These are phyloP conservation scores for Globisporangium paddicum DNA, from an alignment of 352 stramenopile species.

Conservation along the genomic window DNA sequence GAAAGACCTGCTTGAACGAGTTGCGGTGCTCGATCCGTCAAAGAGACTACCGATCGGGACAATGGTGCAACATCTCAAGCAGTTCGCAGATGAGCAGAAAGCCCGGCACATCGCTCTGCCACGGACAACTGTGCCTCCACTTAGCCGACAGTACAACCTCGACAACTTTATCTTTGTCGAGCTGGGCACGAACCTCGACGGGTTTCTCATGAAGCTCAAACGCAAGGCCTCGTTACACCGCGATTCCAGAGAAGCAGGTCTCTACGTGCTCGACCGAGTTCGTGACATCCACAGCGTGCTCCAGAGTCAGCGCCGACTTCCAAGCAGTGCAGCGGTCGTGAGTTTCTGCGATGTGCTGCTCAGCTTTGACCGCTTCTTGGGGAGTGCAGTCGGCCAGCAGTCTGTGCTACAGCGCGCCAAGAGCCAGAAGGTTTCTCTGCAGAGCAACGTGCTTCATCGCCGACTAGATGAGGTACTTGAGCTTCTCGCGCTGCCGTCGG, in stretches of 20 bases:
- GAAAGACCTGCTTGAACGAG: background rate
- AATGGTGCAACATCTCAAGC: background rate
- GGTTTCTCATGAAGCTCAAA: background rate
- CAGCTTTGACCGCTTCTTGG: background rate
- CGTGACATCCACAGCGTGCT: background rate
- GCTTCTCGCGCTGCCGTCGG: background rate
- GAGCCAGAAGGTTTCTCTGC: background rate
- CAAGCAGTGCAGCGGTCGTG: background rate
- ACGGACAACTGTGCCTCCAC: background rate
- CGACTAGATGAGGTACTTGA: background rate
- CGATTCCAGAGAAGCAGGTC: background rate
- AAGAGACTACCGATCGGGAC: background rate
- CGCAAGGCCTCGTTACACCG: background rate
- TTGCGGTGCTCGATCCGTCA: background rate
- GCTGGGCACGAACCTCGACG: background rate
- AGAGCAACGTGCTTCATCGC: background rate
- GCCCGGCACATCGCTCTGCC: background rate
- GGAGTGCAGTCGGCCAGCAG: background rate
- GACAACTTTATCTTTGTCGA: background rate
- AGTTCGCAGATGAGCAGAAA: constrained; percentile 1
- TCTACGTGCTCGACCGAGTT: background rate
- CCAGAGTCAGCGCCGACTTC: background rate
- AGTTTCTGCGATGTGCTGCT: constrained; percentile 1
- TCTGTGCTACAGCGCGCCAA: background rate
- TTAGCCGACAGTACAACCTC: background rate